Base-by-base conservation (phyloP, 441 rosid genomes). In the Manihot esculenta region DNA sequence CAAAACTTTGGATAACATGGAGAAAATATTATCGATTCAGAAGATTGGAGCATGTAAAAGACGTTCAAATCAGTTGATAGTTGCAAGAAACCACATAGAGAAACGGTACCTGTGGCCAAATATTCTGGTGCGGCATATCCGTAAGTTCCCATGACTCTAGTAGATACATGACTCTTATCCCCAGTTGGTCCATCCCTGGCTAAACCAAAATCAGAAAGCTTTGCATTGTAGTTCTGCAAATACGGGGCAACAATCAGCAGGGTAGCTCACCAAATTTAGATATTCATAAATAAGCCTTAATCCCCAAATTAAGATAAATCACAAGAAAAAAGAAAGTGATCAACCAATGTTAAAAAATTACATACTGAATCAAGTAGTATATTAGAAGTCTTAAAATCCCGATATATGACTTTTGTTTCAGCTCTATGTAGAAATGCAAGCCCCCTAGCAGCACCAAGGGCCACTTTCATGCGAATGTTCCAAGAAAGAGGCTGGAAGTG, bases 111-210 rank as follows among this genome's bases (percentile, higher is more conserved):
- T 30, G 90, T 91, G 49, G 87, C 84, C 8, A 91, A 80, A 73
- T 91, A 91, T 33, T 91, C 97, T 15, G 97, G 97, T 60, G 93
- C 97, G 21, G 97, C 93, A 47, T 91, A 91, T 64, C 97, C 97
- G 18, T 84, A 76, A 18, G 97, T 91, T 45, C 94, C 94, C 90
- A 91, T 87, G 69, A 91, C 84, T 62, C 94, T 75, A 33, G 97
- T 91, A 17, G 97, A 87, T 61, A 91, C 97, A 55, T 91, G 91
- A 61, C 93, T 91, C 72, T 86, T 89, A 68, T 85, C 93, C 62
- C 87, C 93, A 0, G 84, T 84, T 66, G 94, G 97, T 23, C 93
- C 94, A 74, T 91, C 97, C 78, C 88, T 86, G 65, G 97, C 95
- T 70, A 91, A 82, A 23, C 97, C 97, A 63, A 91, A 91, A 84